Evolutionary conservation across 768 basidiomycete genomes (phyloP), one percentile per base, ranked within the genome.

Genomic region (Tylopilus intermedius): DNA sequence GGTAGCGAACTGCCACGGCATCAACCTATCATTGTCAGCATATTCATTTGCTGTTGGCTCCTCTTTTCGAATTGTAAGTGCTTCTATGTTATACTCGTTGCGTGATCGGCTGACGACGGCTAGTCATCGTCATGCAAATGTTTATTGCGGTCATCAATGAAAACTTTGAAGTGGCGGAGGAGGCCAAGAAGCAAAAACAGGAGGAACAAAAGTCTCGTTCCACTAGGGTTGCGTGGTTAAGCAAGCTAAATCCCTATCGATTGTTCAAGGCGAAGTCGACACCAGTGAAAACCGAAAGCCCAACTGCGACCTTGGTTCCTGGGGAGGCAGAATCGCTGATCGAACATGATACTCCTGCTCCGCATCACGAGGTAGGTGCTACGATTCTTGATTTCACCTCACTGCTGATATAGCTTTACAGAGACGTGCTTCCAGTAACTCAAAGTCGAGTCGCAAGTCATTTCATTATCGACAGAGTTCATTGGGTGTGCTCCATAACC

Each of bases 141-240:
- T 96, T 97, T 73, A 90, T 98, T 62, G 94, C 94, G 27, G 93
- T 94, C 41, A 92, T 96, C 76, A 90, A 94, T 64, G 93, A 94
- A 74, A 95, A 94, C 68, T 97, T 98, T 61, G 78, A 85, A 21
- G 82, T 95, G 6, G 93, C 92, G 0, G 94, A 97, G 62, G 91
- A 94, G 64, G 79, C 83, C 26, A 97, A 97, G 74, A 83, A 85
- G 47, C 78, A 79, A 9, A 79, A 86, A 55, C 94, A 96, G 68
- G 82, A 85, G 73, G 81, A 74, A 10, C 77, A 76, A 37, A 76
- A 82, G 52, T 80, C 83, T 53, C 77, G 77, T 26, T 22, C 74
- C 74, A 43, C 71, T 76, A 53, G 64, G 15, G 45, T 43, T 41
- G 40, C 45, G 9, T 96, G 93, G 93, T 63, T 90, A 18, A 79